Base-by-base conservation (phyloP, 179 eudicot genomes). In the Silene noctiflora region DNA sequence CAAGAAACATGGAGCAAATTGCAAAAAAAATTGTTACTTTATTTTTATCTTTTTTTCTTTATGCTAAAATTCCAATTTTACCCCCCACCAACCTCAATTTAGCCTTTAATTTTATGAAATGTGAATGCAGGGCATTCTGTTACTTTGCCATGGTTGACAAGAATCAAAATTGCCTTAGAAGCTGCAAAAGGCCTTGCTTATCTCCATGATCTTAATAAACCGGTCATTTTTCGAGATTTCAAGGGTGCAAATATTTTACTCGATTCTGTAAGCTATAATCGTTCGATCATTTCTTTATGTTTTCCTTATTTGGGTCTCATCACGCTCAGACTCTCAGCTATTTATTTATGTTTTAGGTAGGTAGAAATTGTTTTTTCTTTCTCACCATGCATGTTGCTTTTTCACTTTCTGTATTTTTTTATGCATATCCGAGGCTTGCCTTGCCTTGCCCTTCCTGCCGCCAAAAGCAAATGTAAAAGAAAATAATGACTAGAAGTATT, bases 181-280 rank as follows among this genome's bases (percentile, higher is more conserved):
- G 83, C 87, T 64, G 87, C 87, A 4, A 84, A 81, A 74, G 87
- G 87, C 24, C 84, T 84, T 72, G 78, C 83, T 69, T 84, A 63
- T 60, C 85, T 83, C 39, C 85, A 83, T 76, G 80, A 79, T 20
- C 69, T 83, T 4, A 79, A 44, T 73, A 83, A 76, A 76, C 85
- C 85, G 0, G 83, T 83, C 67, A 83, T 83, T 24, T 79, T 83
- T 42, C 33, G 85, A 21, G 87, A 84, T 84, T 81, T 84, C 48
- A 84, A 84, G 77, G 83, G 84, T 27, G 84, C 87, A 1, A 84
- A 84, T 22, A 79, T 84, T 63, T 64, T 84, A 46, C 62, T 84
- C 25, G 83, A 84, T 68, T 59, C 80, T 62, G 85, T 83, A 83
- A 83, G 83, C 22, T 29, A 12, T 3, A 12, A 51, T 44, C 14